These are phyloP conservation scores for Russula foetens DNA, from an alignment of 768 basidiomycete genomes.

Conservation along the genomic window DNA sequence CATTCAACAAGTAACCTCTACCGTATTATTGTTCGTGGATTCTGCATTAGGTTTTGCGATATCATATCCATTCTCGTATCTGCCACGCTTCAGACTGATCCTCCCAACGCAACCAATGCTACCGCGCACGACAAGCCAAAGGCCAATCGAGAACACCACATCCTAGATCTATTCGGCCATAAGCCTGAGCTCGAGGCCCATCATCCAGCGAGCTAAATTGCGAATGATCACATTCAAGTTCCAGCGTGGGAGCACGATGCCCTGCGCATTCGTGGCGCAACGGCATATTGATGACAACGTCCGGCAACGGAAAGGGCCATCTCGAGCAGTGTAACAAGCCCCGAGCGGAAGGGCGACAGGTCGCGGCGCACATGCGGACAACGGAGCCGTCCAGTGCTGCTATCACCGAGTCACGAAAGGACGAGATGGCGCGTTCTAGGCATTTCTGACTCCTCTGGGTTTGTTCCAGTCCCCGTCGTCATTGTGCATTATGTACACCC, in stretches of 20 bases:
- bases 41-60: too few relatives aligned
- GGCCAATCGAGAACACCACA: constrained; percentile 71
- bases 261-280: constrained; percentile 34
- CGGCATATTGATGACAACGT: constrained; percentile 68
- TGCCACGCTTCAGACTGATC: constrained; percentile 67
- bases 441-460: constrained; percentile 93
- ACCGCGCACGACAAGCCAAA: constrained; percentile 91
- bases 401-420: constrained; percentile 36
- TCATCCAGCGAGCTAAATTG: constrained; percentile 28
- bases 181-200: constrained; percentile 52
- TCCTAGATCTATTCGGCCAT: constrained; percentile 93
- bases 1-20: too few relatives aligned
- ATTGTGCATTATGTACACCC: constrained; percentile 6
- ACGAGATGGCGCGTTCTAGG: constrained; percentile 86
- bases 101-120: constrained; percentile 82
- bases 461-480: constrained; percentile 74
- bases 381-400: constrained; percentile 1
- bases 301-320: constrained; percentile 80
- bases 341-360: constrained; percentile 88
- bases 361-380: constrained; percentile 59
- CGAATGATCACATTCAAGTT: not conserved
- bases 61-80: too few relatives aligned
- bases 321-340: constrained; percentile 89
- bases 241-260: constrained; percentile 24
- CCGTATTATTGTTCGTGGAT: too few relatives aligned